These are phyloP conservation scores for Evernia prunastri DNA, from an alignment of 495 filamentous ascomycete species.

Conservation along the genomic window DNA sequence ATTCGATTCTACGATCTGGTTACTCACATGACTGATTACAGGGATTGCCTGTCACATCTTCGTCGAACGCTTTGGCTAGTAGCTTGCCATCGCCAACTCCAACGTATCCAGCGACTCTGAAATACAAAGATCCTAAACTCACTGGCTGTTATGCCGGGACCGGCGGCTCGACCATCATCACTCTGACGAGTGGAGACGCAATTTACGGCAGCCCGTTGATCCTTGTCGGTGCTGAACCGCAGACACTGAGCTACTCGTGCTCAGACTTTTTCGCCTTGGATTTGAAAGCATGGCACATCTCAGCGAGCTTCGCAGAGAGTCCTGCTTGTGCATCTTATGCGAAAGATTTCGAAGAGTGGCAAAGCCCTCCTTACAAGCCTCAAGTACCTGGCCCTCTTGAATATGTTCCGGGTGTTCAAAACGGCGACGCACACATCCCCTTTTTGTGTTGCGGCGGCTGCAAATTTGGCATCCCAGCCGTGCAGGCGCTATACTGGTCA, in stretches of 20 bases:
- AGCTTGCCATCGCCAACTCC: neutral
- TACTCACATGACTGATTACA: no score
- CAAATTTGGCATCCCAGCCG: neutral
- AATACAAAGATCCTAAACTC: conserved; percentile 2
- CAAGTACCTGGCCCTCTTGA: no score
- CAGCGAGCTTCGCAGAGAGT: neutral
- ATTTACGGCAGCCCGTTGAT: neutral
- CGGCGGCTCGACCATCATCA: neutral
- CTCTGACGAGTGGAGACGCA: neutral
- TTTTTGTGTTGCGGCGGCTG: neutral
- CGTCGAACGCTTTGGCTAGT: neutral
- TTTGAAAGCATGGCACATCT: neutral
- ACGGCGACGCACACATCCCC: neutral
- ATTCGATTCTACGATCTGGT: no score
- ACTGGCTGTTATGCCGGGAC: neutral
- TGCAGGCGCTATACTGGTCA: neutral
- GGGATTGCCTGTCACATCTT: neutral
- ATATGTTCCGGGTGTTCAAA: neutral
- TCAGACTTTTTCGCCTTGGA: neutral
- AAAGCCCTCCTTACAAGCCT: no score
- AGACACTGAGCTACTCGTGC: neutral
- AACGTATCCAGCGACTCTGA: neutral
- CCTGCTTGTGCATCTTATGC: neutral
- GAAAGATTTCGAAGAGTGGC: no score
- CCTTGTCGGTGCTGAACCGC: neutral